Conservation (phyloP, 495 filamentous ascomycete genomes). For the Podospora pseudopauciseta region DNA sequence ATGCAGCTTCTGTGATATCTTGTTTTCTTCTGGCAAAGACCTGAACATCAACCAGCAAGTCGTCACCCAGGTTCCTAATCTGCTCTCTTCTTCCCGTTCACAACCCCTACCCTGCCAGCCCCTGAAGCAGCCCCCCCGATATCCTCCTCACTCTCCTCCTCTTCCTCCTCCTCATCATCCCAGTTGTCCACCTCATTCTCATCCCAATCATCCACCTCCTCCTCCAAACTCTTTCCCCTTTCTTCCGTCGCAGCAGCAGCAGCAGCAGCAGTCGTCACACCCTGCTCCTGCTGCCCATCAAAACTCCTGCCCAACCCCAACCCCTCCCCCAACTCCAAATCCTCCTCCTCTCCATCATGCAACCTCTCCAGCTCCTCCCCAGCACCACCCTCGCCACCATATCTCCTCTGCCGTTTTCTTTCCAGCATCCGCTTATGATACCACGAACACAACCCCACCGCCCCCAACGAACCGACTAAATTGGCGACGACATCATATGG, state of each 20-base stretch:
- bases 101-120: constrained; percentile 17
- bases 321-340: constrained; percentile 56
- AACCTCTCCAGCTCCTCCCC: constrained; percentile 42
- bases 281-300: constrained; percentile 31
- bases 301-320: constrained; percentile 39
- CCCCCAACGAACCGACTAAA: constrained; percentile 69
- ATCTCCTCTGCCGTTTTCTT: constrained; percentile 71
- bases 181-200: constrained; percentile 73
- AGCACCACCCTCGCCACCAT: constrained; percentile 56
- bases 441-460: constrained; percentile 71
- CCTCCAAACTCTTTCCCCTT: constrained; percentile 54
- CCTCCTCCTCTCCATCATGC: constrained; percentile 36
- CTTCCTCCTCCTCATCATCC: constrained; percentile 57
- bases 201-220: constrained; percentile 80
- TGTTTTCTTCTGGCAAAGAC: not conserved
- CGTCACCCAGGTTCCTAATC: constrained; percentile 27
- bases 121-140: constrained; percentile 27
- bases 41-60: not conserved
- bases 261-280: constrained; percentile 37
- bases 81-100: constrained; percentile 35
- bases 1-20: constrained; percentile 1
- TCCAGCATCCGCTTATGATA: constrained; percentile 97
- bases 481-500: constrained; percentile 84
- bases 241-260: constrained; percentile 23
- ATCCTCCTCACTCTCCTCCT: constrained; percentile 22